Evolutionary conservation across 116 monocot genomes (phyloP).

Genomic region (Dioscorea cayenensis): DNA sequence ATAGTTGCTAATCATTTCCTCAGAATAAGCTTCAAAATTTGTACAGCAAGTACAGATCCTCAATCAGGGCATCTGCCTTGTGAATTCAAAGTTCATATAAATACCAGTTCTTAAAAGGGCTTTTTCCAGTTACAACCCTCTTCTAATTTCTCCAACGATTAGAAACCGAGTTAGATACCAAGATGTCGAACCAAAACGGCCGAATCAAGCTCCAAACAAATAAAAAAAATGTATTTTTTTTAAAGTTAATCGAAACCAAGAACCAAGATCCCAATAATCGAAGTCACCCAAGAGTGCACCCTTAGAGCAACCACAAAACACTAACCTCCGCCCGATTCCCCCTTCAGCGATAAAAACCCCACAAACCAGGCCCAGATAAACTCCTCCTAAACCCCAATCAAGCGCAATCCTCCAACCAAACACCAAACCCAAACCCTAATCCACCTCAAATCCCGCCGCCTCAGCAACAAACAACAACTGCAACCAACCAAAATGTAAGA

Average conservation of each 20-base stretch:
- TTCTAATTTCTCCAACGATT: neutral
- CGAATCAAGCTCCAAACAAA: neutral
- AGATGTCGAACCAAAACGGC: neutral
- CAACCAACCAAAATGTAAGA: neutral
- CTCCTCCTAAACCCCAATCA: neutral
- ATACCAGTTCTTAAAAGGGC: neutral
- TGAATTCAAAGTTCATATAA: neutral
- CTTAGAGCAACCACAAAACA: neutral
- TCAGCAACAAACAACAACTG: neutral
- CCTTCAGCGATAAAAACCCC: neutral
- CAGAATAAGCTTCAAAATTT: neutral
- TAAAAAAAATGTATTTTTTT: neutral
- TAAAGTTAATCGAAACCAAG: neutral
- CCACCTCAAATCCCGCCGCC: neutral
- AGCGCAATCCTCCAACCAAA: neutral
- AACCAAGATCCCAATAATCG: neutral
- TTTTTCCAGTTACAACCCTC: neutral
- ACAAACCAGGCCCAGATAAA: neutral
- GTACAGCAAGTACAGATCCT: neutral
- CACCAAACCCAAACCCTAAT: neutral
- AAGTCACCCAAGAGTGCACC: neutral
- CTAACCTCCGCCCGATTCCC: neutral
- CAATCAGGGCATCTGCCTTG: neutral
- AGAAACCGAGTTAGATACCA: neutral
- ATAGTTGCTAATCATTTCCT: constrained; percentile 4